Percentiles rank a stretch among this genome's conserved stretches.
Evolutionary conservation across 345 rosid species (phyloP).

Genomic region (Lumnitzera racemosa): DNA sequence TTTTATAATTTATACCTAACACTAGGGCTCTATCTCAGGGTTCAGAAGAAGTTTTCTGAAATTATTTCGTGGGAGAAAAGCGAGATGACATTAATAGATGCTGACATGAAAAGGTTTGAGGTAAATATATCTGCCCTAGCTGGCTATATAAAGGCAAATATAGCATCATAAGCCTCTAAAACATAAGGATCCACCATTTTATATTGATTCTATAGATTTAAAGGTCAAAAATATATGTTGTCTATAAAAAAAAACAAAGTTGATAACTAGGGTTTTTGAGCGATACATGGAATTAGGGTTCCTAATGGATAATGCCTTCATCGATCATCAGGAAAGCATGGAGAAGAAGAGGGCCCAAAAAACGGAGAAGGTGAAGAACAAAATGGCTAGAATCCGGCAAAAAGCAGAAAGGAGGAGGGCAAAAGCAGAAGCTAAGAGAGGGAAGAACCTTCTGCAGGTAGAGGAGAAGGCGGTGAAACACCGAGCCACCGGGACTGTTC

Average conservation of each 20-base stretch:
- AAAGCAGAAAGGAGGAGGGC: slow-evolving; percentile 74
- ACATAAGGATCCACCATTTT: no score
- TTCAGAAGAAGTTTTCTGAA: slow-evolving; percentile 46
- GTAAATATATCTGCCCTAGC: slow-evolving; percentile 13
- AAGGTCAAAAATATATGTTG: no score
- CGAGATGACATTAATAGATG: slow-evolving; percentile 46
- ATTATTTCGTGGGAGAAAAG: slow-evolving; percentile 56
- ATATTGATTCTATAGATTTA: no score
- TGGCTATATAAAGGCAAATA: background rate
- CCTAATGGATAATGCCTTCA: background rate
- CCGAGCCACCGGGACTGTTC: slow-evolving; percentile 63
- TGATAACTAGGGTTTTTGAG: no score
- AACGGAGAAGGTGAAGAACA: slow-evolving; percentile 76
- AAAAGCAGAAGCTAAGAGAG: slow-evolving; percentile 55
- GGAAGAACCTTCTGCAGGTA: slow-evolving; percentile 73
- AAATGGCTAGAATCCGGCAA: slow-evolving; percentile 53
- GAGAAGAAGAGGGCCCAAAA: slow-evolving; percentile 64
- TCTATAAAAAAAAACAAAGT: no score
- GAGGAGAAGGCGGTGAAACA: slow-evolving; percentile 75
- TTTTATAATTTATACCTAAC: no score
- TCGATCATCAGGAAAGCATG: slow-evolving; percentile 43
- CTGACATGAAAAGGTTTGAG: slow-evolving; percentile 46
- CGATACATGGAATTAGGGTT: no score
- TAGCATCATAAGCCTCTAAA: background rate
- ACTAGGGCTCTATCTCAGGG: slow-evolving; percentile 26